phyloP scores from a whole-genome alignment of 1,284 basidiomycete species.

The Volvariella surrecta region DNA sequence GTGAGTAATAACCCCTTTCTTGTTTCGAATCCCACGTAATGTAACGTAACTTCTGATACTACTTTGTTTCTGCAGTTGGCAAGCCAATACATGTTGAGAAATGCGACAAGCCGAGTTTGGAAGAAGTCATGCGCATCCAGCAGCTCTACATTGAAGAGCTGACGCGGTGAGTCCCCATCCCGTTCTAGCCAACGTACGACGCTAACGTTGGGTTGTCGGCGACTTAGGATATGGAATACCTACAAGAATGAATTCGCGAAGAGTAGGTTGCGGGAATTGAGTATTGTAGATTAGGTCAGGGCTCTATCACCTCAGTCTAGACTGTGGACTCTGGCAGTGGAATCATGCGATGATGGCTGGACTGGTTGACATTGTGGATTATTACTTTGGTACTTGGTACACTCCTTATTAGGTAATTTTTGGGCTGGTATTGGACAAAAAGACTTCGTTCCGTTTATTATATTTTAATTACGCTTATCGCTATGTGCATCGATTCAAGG shows the following conservation, averaged over 20 bases:
- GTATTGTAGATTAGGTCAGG: conserved; percentile 60
- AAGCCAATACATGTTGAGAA: conserved; percentile 79
- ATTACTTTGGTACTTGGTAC: no score
- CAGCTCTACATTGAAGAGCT: conserved; percentile 88
- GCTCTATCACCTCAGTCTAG: no score
- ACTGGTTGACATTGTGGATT: no score
- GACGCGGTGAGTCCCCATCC: conserved; percentile 50
- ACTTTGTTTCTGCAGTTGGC: conserved; percentile 51
- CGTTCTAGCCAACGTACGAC: not conserved
- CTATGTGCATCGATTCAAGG: no score
- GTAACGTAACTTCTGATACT: not conserved
- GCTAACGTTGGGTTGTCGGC: conserved; percentile 5
- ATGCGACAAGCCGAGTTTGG: conserved; percentile 72
- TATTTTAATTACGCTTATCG: no score
- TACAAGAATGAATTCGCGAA: conserved; percentile 88
- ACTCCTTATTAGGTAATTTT: no score
- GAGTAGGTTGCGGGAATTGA: conserved; percentile 61
- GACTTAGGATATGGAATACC: conserved; percentile 83
- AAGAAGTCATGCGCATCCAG: conserved; percentile 79
- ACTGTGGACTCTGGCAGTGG: no score
- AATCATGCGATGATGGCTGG: no score
- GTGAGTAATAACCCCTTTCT: conserved; percentile 40
- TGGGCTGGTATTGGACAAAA: no score
- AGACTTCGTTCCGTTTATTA: no score
- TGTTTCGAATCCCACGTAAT: no score